Percentiles rank a stretch among this genome's conserved stretches.
These are phyloP conservation scores for Rhynchospora pubera DNA, from an alignment of 176 grass and related monocot species.

Conservation along the genomic window DNA sequence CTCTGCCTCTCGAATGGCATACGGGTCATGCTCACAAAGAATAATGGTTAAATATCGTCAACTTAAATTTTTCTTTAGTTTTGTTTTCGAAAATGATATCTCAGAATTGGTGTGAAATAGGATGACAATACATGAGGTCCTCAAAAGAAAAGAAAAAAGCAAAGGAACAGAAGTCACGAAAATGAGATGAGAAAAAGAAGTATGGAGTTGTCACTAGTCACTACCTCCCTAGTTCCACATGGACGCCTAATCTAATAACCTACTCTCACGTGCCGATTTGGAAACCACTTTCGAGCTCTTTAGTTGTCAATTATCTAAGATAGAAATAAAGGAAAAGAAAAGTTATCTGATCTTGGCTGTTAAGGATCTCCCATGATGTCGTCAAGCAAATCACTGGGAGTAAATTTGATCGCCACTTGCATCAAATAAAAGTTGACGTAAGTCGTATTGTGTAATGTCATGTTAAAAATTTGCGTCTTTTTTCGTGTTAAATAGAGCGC, in stretches of 20 bases:
- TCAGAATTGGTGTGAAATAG: background rate
- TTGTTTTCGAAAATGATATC: background rate
- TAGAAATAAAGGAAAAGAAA: background rate
- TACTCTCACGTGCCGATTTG: constrained; percentile 39
- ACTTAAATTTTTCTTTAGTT: background rate
- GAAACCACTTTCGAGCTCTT: constrained; percentile 6
- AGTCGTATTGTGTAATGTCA: too few relatives aligned
- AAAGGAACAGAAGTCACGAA: background rate
- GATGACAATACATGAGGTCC: background rate
- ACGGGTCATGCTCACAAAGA: too few relatives aligned
- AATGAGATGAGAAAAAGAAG: background rate
- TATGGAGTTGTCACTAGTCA: background rate
- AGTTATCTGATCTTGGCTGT: background rate
- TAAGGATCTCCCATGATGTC: background rate
- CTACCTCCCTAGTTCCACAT: constrained; percentile 19
- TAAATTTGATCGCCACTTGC: too few relatives aligned
- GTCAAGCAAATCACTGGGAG: background rate
- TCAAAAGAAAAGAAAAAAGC: background rate
- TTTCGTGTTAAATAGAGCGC: too few relatives aligned
- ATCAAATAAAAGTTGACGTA: too few relatives aligned
- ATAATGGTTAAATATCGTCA: background rate
- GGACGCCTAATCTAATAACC: constrained; percentile 3
- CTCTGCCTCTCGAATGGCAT: background rate
- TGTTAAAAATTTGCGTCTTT: too few relatives aligned
- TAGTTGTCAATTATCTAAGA: constrained; percentile 1